Percentiles rank a stretch among this genome's conserved stretches.
phyloP scores from a whole-genome alignment of 169 alveolate species.

The Perkinsus olseni region DNA sequence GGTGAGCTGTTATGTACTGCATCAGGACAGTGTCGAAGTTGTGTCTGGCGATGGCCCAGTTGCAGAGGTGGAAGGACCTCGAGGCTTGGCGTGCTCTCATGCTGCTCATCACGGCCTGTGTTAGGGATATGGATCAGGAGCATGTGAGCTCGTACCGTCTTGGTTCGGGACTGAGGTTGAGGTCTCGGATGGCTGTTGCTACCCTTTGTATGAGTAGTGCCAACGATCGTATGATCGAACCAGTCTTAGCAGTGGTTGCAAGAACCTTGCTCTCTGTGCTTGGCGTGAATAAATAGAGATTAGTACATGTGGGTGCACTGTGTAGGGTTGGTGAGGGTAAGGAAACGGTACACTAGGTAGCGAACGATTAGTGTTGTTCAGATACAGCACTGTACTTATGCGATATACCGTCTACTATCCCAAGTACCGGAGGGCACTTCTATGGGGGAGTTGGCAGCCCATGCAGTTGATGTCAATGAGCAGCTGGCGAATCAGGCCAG shows the following conservation, averaged over 20 bases:
- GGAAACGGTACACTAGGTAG: too few relatives aligned
- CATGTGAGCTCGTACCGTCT: too few relatives aligned
- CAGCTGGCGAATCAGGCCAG: not conserved
- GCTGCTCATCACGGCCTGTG: not conserved
- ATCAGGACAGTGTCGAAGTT: not conserved
- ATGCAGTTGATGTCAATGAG: not conserved
- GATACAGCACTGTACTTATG: not conserved
- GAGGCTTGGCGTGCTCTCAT: not conserved
- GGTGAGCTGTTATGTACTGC: not conserved
- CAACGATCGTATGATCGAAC: too few relatives aligned
- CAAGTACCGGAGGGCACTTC: not conserved
- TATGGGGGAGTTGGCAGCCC: not conserved
- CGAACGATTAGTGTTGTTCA: too few relatives aligned
- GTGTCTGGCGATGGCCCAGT: not conserved
- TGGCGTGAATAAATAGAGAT: too few relatives aligned
- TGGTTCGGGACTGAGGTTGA: too few relatives aligned
- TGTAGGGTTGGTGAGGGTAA: too few relatives aligned
- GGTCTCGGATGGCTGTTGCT: too few relatives aligned
- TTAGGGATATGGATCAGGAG: not conserved
- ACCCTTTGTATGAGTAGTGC: too few relatives aligned
- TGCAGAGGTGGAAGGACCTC: not conserved
- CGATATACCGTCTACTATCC: not conserved
- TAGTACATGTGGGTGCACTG: too few relatives aligned
- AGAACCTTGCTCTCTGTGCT: too few relatives aligned
- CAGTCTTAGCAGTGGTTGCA: too few relatives aligned